phyloP scores from a whole-genome alignment of 2,329 filamentous ascomycete species.

The Emydomyces testavorans region DNA sequence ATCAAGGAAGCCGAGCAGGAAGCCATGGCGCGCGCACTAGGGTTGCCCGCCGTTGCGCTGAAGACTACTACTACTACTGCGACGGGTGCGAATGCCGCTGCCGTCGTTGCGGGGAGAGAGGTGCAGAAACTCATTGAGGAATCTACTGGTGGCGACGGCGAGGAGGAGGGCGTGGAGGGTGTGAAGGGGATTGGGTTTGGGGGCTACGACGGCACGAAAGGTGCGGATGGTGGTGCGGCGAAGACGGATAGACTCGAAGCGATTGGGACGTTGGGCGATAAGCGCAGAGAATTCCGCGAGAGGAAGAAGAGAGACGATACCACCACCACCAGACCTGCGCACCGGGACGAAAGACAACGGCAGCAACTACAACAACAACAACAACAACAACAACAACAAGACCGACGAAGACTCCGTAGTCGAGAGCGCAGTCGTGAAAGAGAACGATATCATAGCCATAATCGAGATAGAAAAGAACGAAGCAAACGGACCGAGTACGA shows the following conservation, averaged over 20 bases:
- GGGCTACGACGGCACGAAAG: constrained; percentile 23
- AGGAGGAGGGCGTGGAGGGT: constrained; percentile 19
- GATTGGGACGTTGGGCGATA: constrained; percentile 17
- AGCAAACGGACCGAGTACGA: constrained; percentile 26
- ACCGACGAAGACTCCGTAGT: constrained; percentile 23
- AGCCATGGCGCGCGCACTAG: constrained; percentile 71
- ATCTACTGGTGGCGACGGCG: constrained; percentile 22
- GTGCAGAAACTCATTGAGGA: constrained; percentile 44
- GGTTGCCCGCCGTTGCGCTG: constrained; percentile 58
- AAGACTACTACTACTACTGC: constrained; percentile 41
- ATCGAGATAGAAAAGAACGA: constrained; percentile 35
- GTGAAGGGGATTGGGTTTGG: constrained; percentile 28
- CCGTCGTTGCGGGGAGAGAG: constrained; percentile 53
- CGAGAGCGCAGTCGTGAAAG: constrained; percentile 18
- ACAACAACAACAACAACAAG: constrained; percentile 6
- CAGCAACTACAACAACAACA: constrained; percentile 12
- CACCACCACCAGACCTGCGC: not conserved
- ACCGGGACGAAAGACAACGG: too few relatives aligned
- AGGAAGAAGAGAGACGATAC: constrained; percentile 24
- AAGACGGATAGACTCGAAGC: constrained; percentile 21
- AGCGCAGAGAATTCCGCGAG: constrained; percentile 19
- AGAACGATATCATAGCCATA: constrained; percentile 11
- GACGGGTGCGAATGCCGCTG: constrained; percentile 50
- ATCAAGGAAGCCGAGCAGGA: constrained; percentile 91
- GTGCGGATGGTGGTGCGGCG: constrained; percentile 16